Conservation (phyloP, 1,139 yeast genomes). For the Zygotorulaspora mrakii region DNA sequence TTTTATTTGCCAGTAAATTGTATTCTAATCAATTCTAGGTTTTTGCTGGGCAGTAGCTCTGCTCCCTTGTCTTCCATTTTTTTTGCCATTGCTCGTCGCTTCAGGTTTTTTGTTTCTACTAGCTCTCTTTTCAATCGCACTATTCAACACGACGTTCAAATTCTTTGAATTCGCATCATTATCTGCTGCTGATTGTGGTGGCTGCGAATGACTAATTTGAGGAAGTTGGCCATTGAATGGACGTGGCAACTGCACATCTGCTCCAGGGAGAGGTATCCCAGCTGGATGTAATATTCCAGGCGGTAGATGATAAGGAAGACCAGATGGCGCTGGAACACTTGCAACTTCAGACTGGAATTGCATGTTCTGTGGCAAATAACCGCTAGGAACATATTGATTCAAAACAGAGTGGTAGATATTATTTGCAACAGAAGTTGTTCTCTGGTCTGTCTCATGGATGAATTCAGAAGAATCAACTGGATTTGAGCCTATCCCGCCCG, state of each 20-base stretch:
- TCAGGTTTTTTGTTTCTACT: neutral
- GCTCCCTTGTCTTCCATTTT: neutral
- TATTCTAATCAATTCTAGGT: too few relatives aligned
- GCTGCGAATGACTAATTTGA: conserved; percentile 7
- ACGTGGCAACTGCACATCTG: conserved; percentile 31
- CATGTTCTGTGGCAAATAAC: conserved; percentile 6
- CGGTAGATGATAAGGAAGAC: conserved; percentile 30
- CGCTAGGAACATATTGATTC: conserved; percentile 23
- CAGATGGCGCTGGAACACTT: conserved; percentile 15
- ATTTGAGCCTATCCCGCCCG: neutral
- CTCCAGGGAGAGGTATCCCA: conserved; percentile 24
- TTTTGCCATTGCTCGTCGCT: neutral
- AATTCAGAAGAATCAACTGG: neutral
- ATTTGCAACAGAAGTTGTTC: conserved; percentile 28
- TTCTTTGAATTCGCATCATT: neutral
- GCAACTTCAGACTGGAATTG: conserved; percentile 5
- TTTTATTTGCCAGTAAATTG: too few relatives aligned
- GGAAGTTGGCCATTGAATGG: conserved; percentile 30
- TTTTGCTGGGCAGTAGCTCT: neutral
- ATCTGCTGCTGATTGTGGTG: conserved; percentile 15
- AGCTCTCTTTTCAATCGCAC: neutral
- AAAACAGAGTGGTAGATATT: conserved; percentile 37
- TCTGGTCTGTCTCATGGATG: conserved; percentile 7
- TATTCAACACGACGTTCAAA: neutral
- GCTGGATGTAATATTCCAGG: conserved; percentile 18